Evolutionary conservation across 2,329 filamentous ascomycete genomes (phyloP).

Genomic region (Plenodomus tracheiphilus): DNA sequence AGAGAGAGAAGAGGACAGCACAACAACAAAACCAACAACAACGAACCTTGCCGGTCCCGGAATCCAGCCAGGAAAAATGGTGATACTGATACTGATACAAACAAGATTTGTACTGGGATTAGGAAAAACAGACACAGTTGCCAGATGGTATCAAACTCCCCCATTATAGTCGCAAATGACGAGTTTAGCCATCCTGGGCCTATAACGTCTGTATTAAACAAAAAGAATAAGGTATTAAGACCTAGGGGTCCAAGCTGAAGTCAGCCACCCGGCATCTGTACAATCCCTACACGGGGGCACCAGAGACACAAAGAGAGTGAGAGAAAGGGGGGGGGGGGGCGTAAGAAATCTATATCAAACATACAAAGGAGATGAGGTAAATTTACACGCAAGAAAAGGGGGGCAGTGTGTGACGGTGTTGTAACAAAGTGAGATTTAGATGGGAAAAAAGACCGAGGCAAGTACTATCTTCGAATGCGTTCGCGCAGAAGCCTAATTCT

Average conservation of each 20-base stretch:
- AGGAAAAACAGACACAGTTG: too few species aligned
- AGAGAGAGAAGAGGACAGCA: not conserved
- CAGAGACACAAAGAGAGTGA: too few species aligned
- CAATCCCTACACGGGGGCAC: too few species aligned
- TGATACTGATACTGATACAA: too few species aligned
- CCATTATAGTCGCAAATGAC: not conserved
- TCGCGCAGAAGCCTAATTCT: not conserved
- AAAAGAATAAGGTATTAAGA: not conserved
- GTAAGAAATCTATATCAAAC: not conserved
- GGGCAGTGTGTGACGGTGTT: too few species aligned
- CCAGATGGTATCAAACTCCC: constrained; percentile 1
- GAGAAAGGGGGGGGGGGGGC: too few species aligned
- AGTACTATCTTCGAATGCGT: not conserved
- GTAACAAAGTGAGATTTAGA: constrained; percentile 1
- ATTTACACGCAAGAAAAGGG: constrained; percentile 1
- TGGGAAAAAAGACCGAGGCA: not conserved
- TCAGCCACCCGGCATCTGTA: too few species aligned
- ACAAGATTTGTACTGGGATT: too few species aligned
- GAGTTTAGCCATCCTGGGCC: too few species aligned
- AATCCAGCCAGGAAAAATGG: not conserved
- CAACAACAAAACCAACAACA: not conserved
- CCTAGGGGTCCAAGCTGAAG: too few species aligned
- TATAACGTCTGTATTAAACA: not conserved
- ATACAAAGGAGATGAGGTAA: constrained; percentile 3
- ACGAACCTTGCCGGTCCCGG: too few species aligned